phyloP scores from a whole-genome alignment of 768 basidiomycete genomes.

The Epithele typhae region DNA sequence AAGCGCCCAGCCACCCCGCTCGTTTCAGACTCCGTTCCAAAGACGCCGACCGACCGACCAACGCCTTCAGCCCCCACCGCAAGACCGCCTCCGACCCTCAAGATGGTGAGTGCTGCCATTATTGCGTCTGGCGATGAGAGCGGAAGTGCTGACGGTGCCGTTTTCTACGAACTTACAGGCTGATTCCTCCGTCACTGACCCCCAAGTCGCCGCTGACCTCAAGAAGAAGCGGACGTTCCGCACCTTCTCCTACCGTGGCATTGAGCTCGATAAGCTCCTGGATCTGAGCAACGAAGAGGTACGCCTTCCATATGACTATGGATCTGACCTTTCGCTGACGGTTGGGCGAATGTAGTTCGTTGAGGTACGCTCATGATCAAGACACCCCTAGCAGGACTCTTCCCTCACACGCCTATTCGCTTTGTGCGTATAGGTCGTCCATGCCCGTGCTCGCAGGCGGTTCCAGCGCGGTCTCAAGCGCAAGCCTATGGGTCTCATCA shows the following conservation, averaged over 20 bases:
- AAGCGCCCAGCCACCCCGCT: conserved; percentile 33
- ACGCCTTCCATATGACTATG: conserved; percentile 28
- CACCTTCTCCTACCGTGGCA: conserved; percentile 96
- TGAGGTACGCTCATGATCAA: conserved; percentile 48
- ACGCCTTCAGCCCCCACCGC: conserved; percentile 12
- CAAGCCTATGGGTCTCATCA: conserved; percentile 97
- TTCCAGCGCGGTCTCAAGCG: conserved; percentile 99
- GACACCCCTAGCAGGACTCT: too few species aligned
- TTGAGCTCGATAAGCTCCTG: conserved; percentile 97
- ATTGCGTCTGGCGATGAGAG: not conserved
- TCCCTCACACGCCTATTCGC: too few species aligned
- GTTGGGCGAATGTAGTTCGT: conserved; percentile 76
- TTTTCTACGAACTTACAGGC: too few species aligned
- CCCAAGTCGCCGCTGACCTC: conserved; percentile 89
- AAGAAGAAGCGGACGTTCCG: conserved; percentile 99
- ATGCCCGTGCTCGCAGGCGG: conserved; percentile 96
- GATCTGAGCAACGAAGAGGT: conserved; percentile 96
- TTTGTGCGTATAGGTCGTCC: conserved; percentile 98
- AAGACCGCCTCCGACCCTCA: conserved; percentile 23
- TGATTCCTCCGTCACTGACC: conserved; percentile 83
- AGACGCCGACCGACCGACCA: conserved; percentile 9
- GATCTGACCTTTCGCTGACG: too few species aligned
- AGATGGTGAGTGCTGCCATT: conserved; percentile 23
- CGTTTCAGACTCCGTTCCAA: conserved; percentile 18
- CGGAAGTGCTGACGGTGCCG: conserved; percentile 17